A percentile compares a stretch with the other conserved stretches of the same genome.
Evolutionary conservation across 345 rosid species (phyloP).

Genomic region (Populus alba): DNA sequence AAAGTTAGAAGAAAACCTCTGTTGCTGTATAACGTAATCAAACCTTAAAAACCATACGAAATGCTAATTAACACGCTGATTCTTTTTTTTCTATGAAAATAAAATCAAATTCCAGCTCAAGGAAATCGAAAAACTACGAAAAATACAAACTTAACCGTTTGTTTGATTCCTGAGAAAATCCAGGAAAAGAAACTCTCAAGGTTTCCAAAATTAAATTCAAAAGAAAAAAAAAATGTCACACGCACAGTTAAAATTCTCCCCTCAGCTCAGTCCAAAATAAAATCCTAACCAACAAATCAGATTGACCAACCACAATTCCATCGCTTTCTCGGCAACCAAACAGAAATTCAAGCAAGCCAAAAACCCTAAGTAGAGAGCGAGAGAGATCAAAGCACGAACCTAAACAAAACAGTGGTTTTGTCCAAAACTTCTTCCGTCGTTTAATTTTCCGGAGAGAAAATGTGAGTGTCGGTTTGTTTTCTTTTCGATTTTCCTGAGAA

Average conservation of each 20-base stretch:
- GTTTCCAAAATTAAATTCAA: background rate
- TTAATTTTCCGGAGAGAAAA: background rate
- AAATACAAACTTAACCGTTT: background rate
- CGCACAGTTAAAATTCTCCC: background rate
- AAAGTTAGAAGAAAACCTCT: background rate
- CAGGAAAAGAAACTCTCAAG: background rate
- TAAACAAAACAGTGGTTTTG: slow-evolving; percentile 2
- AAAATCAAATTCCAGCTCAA: background rate
- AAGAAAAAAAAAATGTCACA: background rate
- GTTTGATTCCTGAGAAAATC: background rate
- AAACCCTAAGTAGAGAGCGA: background rate
- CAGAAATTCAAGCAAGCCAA: background rate
- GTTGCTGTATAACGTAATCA: background rate
- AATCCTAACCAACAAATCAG: background rate
- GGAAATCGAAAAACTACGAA: background rate
- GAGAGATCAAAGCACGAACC: slow-evolving; percentile 25
- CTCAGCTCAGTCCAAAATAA: background rate
- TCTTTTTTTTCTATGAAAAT: background rate
- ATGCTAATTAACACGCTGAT: background rate
- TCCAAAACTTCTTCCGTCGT: background rate
- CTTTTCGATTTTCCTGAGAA: background rate
- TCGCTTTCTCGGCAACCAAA: background rate
- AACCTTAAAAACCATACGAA: background rate
- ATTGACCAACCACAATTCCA: background rate
- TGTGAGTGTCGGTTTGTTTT: background rate